Percentiles rank a stretch among this genome's conserved stretches.
Conservation (phyloP, 129 eudicot species). For the Lactuca sativa region DNA sequence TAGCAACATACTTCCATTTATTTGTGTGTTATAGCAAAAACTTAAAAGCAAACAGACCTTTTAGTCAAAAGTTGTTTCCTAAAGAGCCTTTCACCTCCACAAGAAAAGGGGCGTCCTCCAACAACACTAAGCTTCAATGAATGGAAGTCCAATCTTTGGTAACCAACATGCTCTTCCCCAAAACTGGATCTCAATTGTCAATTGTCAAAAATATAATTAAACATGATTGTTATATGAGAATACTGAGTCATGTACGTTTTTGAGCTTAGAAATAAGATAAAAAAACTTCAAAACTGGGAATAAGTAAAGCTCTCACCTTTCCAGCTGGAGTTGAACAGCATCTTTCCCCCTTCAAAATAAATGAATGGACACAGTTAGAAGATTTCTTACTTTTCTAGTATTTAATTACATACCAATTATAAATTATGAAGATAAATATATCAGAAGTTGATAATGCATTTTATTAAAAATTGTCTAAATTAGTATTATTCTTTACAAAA, state of each 20-base stretch:
- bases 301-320: slow-evolving; percentile 62
- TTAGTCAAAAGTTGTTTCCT: slow-evolving; percentile 72
- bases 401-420: no score
- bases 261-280: slow-evolving; percentile 4
- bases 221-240: slow-evolving; percentile 11
- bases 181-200: slow-evolving; percentile 53
- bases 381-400: no score
- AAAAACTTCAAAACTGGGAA: slow-evolving; percentile 3
- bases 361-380: slow-evolving; percentile 26
- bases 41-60: slow-evolving; percentile 38
- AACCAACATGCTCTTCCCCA: slow-evolving; percentile 92
- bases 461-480: no score
- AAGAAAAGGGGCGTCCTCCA: slow-evolving; percentile 93
- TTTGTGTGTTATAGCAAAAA: not conserved
- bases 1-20: not conserved
- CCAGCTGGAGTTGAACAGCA: slow-evolving; percentile 86
- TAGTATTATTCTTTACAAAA: no score
- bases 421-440: not conserved
- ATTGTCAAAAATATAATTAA: not conserved
- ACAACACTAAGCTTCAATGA: slow-evolving; percentile 65
- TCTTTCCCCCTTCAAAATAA: slow-evolving; percentile 66
- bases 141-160: slow-evolving; percentile 67
- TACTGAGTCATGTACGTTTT: slow-evolving; percentile 9
- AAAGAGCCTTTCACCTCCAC: slow-evolving; percentile 64
- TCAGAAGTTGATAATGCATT: no score